Conservation (phyloP, 768 basidiomycete species). For the Mycena rebaudengoi region DNA sequence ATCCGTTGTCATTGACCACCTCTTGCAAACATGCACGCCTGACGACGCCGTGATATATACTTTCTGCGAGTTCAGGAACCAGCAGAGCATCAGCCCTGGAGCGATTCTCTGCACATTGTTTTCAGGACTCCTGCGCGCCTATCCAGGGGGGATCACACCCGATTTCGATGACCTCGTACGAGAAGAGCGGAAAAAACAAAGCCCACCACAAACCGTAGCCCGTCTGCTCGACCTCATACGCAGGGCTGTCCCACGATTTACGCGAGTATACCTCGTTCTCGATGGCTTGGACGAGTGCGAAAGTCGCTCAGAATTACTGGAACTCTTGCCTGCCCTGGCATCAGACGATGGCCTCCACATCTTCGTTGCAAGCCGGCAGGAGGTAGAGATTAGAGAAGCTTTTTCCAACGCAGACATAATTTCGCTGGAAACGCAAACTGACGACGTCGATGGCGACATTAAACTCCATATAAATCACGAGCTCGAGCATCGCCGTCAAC, state of each 20-base stretch:
- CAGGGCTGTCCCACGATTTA: neutral
- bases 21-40: neutral
- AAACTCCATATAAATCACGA: neutral
- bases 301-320: neutral
- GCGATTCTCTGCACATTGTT: neutral
- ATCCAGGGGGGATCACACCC: neutral
- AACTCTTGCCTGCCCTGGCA: neutral
- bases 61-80: conserved; percentile 1
- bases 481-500: neutral
- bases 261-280: neutral
- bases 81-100: neutral
- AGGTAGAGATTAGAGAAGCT: neutral
- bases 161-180: neutral
- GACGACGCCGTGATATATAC: neutral
- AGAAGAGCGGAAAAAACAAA: neutral
- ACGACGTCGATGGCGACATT: neutral
- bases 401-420: neutral
- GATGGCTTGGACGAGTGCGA: conserved; percentile 6
- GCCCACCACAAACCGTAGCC: neutral
- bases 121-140: neutral
- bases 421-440: neutral
- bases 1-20: neutral
- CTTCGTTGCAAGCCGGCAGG: neutral
- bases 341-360: neutral
- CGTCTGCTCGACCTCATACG: neutral